These are phyloP conservation scores for Ganoderma leucocontextum DNA, from an alignment of 1,284 basidiomycete species.

Conservation along the genomic window DNA sequence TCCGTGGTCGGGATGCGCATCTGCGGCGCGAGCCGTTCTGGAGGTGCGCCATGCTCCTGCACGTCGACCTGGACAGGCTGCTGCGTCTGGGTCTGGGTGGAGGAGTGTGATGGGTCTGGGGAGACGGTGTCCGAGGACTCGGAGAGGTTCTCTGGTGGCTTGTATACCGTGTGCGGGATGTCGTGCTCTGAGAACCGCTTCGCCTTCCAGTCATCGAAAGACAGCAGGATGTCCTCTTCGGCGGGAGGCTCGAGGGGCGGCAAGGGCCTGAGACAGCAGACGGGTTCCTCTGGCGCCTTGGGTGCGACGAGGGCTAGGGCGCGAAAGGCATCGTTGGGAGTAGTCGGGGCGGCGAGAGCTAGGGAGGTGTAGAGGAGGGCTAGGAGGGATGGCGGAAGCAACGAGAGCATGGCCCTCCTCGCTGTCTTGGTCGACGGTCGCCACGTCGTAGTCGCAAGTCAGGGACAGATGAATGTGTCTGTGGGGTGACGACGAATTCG, in stretches of 20 bases:
- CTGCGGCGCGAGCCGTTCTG: slow-evolving; percentile 58
- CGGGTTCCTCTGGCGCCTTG: slow-evolving; percentile 59
- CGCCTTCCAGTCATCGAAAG: slow-evolving; percentile 93
- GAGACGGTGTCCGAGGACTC: slow-evolving; percentile 8
- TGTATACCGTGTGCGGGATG: slow-evolving; percentile 25
- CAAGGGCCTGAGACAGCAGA: slow-evolving; percentile 72
- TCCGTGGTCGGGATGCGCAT: slow-evolving; percentile 75
- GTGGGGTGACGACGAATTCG: neutral
- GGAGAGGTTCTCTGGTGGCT: slow-evolving; percentile 26
- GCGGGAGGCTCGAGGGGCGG: slow-evolving; percentile 53
- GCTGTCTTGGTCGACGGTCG: slow-evolving; percentile 30
- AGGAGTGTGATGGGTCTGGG: slow-evolving; percentile 14
- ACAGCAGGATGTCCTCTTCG: slow-evolving; percentile 75
- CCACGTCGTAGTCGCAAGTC: slow-evolving; percentile 29
- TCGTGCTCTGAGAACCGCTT: slow-evolving; percentile 57
- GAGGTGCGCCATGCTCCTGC: slow-evolving; percentile 27
- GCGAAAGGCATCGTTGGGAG: slow-evolving; percentile 67
- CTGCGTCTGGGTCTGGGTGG: slow-evolving; percentile 15
- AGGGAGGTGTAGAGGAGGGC: slow-evolving; percentile 52
- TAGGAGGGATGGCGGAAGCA: slow-evolving; percentile 45
- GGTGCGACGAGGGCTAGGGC: slow-evolving; percentile 56
- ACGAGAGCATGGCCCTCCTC: slow-evolving; percentile 36
- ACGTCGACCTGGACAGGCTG: slow-evolving; percentile 20
- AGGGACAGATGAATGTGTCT: neutral
- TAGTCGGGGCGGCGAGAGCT: slow-evolving; percentile 49